phyloP scores from a whole-genome alignment of 371 early-diverging fungal genomes.

The Mucor racemosus region DNA sequence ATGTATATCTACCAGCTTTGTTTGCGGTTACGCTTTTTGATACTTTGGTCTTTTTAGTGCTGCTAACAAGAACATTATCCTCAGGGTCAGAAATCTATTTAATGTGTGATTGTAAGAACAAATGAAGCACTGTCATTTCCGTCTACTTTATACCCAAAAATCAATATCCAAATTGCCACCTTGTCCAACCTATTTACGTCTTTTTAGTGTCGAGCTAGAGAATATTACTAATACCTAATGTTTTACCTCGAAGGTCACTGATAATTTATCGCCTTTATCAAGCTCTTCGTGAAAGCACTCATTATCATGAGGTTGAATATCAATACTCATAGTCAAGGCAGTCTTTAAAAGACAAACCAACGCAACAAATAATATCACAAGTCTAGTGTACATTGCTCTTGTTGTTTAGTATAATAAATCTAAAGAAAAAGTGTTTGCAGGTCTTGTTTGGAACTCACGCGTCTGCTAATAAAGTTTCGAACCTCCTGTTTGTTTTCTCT shows the following conservation, averaged over 20 bases:
- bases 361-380: constrained; percentile 18
- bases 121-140: background rate
- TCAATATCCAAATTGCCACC: constrained; percentile 75
- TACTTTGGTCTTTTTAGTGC: constrained; percentile 52
- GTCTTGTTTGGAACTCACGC: background rate
- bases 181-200: constrained; percentile 58
- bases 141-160: constrained; percentile 45
- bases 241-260: constrained; percentile 66
- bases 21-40: constrained; percentile 62
- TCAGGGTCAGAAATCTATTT: constrained; percentile 63
- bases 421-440: background rate
- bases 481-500: background rate
- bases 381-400: constrained; percentile 12
- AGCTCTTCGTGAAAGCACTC: constrained; percentile 71
- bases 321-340: constrained; percentile 35
- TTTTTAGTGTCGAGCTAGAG: background rate
- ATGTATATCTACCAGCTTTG: constrained; percentile 63
- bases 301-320: constrained; percentile 52
- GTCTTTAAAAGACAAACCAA: constrained; percentile 14
- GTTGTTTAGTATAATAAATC: background rate
- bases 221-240: too few relatives aligned
- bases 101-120: background rate
- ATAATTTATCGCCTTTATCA: constrained; percentile 60
- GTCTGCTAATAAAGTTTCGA: background rate
- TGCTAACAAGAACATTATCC: constrained; percentile 51